Evolutionary conservation across 2,329 filamentous ascomycete genomes (phyloP).

Genomic region (Ceratocystis lukuohia): DNA sequence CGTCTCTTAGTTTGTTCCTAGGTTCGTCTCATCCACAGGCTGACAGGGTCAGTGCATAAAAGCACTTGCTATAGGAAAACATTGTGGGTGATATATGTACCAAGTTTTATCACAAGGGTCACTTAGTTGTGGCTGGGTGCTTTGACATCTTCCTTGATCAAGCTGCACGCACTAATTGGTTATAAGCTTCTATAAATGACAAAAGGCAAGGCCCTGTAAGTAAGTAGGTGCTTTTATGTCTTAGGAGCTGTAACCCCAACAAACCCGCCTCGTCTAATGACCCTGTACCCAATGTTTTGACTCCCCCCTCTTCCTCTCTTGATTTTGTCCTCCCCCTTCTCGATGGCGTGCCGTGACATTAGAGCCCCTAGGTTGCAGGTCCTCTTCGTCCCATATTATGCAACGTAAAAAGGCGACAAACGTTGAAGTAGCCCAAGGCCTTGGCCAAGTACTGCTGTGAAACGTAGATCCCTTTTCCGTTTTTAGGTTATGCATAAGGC

Average conservation of each 20-base stretch:
- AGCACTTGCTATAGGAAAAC: background rate
- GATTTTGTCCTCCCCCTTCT: background rate
- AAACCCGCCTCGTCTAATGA: background rate
- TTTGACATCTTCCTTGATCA: background rate
- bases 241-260: background rate
- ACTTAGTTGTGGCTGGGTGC: background rate
- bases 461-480: background rate
- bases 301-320: background rate
- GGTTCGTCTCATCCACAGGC: background rate
- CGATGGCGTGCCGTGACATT: background rate
- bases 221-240: background rate
- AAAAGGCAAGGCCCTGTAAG: background rate
- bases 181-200: background rate
- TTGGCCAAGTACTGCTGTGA: background rate
- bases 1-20: background rate
- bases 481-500: background rate
- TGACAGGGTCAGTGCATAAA: slow-evolving; percentile 3
- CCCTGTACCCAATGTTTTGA: background rate
- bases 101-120: background rate
- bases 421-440: background rate
- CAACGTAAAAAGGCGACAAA: background rate
- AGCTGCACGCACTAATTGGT: slow-evolving; percentile 1
- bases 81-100: background rate
- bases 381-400: background rate
- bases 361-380: background rate